A percentile compares a stretch with the other conserved stretches of the same genome.
Evolutionary conservation across 2,329 filamentous ascomycete genomes (phyloP).

Genomic region (Talaromyces sp.): DNA sequence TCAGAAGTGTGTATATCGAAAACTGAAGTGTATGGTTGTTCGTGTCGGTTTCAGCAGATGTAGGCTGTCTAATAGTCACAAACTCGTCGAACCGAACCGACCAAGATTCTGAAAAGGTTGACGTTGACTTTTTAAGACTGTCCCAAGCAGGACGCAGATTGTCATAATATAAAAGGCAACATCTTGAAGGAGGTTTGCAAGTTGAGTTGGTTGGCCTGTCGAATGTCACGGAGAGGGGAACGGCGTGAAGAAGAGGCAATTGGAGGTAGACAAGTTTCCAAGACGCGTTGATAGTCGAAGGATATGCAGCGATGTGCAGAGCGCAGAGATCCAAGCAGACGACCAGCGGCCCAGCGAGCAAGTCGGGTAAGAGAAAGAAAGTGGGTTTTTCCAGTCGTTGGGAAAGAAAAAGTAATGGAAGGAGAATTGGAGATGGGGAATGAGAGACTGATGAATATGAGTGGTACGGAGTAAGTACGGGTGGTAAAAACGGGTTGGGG

Average conservation of each 20-base stretch:
- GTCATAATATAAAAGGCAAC: constrained; percentile 21
- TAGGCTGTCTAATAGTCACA: background rate
- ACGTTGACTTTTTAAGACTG: background rate
- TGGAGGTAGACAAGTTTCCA: background rate
- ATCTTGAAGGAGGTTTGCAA: constrained; percentile 16
- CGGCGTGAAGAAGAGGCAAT: background rate
- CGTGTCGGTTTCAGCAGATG: background rate
- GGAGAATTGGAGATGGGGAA: background rate
- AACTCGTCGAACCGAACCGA: background rate
- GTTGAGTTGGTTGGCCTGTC: background rate
- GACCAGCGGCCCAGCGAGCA: background rate
- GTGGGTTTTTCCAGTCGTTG: background rate
- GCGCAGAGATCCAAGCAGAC: constrained; percentile 1
- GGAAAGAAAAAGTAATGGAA: background rate
- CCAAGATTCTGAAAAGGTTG: background rate
- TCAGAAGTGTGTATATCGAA: background rate
- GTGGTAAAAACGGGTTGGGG: background rate
- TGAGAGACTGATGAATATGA: background rate
- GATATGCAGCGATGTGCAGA: constrained; percentile 1
- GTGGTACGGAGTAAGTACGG: background rate
- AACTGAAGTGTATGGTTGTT: background rate
- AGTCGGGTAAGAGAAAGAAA: background rate
- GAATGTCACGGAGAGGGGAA: background rate
- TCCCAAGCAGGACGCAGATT: constrained; percentile 20
- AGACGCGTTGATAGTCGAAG: background rate